Evolutionary conservation across 306 rosid genomes (phyloP).

Genomic region (Quercus engelmannii): DNA sequence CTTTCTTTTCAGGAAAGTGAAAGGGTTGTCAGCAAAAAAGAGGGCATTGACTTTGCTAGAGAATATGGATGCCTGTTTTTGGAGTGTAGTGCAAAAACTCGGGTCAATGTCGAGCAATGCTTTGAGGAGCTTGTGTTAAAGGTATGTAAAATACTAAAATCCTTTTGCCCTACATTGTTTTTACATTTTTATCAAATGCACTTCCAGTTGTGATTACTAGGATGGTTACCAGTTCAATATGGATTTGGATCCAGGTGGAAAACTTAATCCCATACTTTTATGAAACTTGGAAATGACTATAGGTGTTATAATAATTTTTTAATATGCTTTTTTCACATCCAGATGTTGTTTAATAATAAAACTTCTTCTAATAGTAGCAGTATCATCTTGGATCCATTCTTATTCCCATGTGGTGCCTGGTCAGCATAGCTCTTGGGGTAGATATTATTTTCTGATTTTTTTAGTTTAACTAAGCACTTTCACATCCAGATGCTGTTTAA

Average conservation of each 20-base stretch:
- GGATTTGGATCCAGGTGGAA: too few relatives aligned
- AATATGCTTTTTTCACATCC: not conserved
- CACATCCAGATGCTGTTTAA: not conserved
- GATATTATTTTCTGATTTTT: not conserved
- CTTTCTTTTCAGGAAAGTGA: constrained; percentile 59
- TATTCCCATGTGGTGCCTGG: not conserved
- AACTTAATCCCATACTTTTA: not conserved
- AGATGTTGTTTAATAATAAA: not conserved
- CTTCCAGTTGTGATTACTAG: not conserved
- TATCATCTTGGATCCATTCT: not conserved
- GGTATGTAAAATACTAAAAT: constrained; percentile 34
- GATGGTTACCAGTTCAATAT: not conserved
- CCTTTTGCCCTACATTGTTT: not conserved
- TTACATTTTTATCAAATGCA: too few relatives aligned
- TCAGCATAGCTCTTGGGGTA: not conserved
- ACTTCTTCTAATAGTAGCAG: not conserved
- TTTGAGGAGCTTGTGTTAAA: constrained; percentile 75
- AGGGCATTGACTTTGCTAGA: constrained; percentile 69
- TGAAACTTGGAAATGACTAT: not conserved
- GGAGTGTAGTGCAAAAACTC: constrained; percentile 81
- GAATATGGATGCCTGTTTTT: constrained; percentile 70
- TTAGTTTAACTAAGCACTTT: not conserved
- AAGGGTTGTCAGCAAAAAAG: constrained; percentile 66
- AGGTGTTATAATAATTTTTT: not conserved
- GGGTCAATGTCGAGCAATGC: constrained; percentile 70